These are phyloP conservation scores for Rhytidhysteron rufulum DNA, from an alignment of 2,329 filamentous ascomycete species.

Conservation along the genomic window DNA sequence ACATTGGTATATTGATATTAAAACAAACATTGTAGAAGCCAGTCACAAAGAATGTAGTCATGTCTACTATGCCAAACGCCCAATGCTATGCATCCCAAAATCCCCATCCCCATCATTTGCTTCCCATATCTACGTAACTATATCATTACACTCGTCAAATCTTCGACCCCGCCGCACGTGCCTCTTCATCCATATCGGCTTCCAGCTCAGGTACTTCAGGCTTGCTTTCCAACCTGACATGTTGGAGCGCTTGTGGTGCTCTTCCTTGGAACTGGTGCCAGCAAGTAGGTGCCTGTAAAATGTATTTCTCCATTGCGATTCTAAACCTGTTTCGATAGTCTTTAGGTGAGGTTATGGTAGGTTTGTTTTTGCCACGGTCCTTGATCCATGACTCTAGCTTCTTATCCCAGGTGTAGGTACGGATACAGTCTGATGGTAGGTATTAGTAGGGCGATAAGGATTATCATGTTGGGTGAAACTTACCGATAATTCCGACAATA, in stretches of 20 bases:
- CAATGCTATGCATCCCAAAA: no score
- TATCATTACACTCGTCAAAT: no score
- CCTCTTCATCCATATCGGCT: conserved; percentile 1
- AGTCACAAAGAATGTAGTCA: no score
- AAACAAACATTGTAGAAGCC: no score
- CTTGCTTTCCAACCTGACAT: conserved; percentile 1
- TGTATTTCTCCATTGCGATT: conserved; percentile 92
- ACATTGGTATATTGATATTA: no score
- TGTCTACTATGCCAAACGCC: no score
- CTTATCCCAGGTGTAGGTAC: conserved; percentile 99
- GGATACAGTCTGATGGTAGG: conserved; percentile 70
- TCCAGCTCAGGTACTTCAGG: background rate
- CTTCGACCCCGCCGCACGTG: background rate
- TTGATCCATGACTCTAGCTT: conserved; percentile 99
- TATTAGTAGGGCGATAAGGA: conserved; percentile 6
- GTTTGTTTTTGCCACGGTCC: conserved; percentile 81
- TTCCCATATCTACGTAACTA: no score
- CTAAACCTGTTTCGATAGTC: conserved; percentile 96
- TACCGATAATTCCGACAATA: conserved; percentile 84
- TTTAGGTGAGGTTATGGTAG: conserved; percentile 94
- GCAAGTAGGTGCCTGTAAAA: conserved; percentile 69
- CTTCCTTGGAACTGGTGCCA: conserved; percentile 62
- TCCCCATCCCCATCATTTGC: no score
- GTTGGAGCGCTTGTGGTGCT: conserved; percentile 5
- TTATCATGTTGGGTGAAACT: conserved; percentile 4